A percentile compares a stretch with the other conserved stretches of the same genome.
phyloP scores from a whole-genome alignment of 2,329 filamentous ascomycete species.

The Neofusicoccum parvum region DNA sequence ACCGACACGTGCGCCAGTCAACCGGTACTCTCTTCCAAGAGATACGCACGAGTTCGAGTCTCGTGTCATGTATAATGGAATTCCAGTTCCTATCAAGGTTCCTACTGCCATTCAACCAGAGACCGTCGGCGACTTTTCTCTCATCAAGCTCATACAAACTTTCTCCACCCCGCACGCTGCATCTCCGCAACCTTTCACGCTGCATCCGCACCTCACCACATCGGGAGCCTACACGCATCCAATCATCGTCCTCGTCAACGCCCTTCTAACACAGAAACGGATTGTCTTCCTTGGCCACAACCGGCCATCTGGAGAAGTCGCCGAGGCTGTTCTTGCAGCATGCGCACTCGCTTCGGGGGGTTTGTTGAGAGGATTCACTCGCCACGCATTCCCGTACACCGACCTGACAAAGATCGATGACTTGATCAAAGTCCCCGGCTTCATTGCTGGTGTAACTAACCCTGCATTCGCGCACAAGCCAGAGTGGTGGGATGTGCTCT shows the following conservation, averaged over 20 bases:
- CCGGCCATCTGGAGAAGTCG: conserved; percentile 91
- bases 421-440: conserved; percentile 90
- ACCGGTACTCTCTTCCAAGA: conserved; percentile 74
- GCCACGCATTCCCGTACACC: conserved; percentile 96
- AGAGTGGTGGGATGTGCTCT: conserved; percentile 98
- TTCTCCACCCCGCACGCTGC: conserved; percentile 84
- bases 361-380: conserved; percentile 87
- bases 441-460: conserved; percentile 97
- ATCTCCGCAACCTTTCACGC: conserved; percentile 77
- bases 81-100: conserved; percentile 95
- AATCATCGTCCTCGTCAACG: conserved; percentile 92
- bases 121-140: conserved; percentile 94
- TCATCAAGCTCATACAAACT: conserved; percentile 95
- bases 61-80: conserved; percentile 91
- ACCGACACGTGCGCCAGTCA: conserved; percentile 61
- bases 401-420: conserved; percentile 98
- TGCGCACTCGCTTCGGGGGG: conserved; percentile 93
- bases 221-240: conserved; percentile 88
- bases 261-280: conserved; percentile 91
- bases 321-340: conserved; percentile 95
- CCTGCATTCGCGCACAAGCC: conserved; percentile 92
- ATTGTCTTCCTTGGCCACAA: conserved; percentile 96
- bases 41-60: conserved; percentile 99
- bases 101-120: conserved; percentile 92
- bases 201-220: conserved; percentile 91